Conservation (phyloP, 495 filamentous ascomycete species). For the Talaromyces ruber region DNA sequence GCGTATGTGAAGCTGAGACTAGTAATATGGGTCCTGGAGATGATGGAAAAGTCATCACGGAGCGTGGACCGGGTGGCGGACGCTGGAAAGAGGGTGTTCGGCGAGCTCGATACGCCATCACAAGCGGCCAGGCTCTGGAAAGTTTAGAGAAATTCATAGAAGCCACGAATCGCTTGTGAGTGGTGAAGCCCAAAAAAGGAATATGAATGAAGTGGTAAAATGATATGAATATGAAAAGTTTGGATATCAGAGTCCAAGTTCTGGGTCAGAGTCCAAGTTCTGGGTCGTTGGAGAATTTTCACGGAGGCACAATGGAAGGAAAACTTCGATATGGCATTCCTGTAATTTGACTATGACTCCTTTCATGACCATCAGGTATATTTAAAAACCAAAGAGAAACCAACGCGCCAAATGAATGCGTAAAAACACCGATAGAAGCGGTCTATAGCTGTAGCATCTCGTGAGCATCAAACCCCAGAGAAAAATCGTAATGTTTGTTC, state of each 20-base stretch:
- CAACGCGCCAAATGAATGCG: conserved; percentile 4
- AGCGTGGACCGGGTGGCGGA: conserved; percentile 72
- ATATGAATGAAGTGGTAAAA: not conserved
- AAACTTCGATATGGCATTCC: not conserved
- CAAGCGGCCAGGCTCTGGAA: conserved; percentile 70
- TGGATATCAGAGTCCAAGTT: not conserved
- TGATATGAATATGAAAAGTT: not conserved
- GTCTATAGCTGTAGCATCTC: not conserved
- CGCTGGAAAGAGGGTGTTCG: conserved; percentile 91
- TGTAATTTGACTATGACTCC: conserved; percentile 1
- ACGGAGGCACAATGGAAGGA: not conserved
- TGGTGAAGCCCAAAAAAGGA: not conserved
- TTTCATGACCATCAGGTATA: not conserved
- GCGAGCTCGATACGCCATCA: conserved; percentile 72
- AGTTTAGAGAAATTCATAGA: conserved; percentile 65
- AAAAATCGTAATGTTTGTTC: conserved; percentile 6
- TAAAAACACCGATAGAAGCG: not conserved
- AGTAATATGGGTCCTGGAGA: conserved; percentile 70
- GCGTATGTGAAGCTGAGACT: conserved; percentile 74
- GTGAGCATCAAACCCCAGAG: not conserved
- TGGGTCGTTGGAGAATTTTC: not conserved
- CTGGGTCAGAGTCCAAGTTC: no score
- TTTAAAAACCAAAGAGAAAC: not conserved
- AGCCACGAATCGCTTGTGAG: conserved; percentile 31
- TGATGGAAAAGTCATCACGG: conserved; percentile 63